Percentiles rank a stretch among this genome's conserved stretches.
phyloP scores from a whole-genome alignment of 2,329 filamentous ascomycete species.

The Nigrospora osmanthi region DNA sequence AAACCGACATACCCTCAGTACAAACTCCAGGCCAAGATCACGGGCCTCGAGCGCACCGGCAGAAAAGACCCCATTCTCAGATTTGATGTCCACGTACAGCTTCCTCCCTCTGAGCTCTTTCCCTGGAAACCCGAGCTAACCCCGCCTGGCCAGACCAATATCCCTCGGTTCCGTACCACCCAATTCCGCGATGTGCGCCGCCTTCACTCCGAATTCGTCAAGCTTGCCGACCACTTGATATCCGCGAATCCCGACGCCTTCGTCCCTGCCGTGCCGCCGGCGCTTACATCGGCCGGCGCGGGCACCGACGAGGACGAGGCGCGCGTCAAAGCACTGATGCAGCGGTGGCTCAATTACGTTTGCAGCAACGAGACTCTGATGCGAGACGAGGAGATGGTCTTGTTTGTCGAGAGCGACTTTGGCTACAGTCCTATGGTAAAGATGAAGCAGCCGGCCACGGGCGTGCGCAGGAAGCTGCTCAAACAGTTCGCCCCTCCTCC shows the following conservation, averaged over 20 bases:
- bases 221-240: constrained; percentile 91
- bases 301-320: constrained; percentile 94
- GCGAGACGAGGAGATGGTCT: constrained; percentile 91
- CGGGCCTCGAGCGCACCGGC: constrained; percentile 81
- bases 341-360: constrained; percentile 91
- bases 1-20: constrained; percentile 57
- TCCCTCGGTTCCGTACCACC: constrained; percentile 95
- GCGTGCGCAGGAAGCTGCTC: constrained; percentile 86
- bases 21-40: constrained; percentile 91
- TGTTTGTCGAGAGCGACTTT: constrained; percentile 99
- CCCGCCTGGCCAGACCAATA: constrained; percentile 65
- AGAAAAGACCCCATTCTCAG: constrained; percentile 92
- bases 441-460: constrained; percentile 94
- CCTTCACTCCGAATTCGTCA: constrained; percentile 90
- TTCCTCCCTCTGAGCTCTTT: neutral
- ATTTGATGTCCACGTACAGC: constrained; percentile 89
- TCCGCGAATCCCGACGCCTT: constrained; percentile 96
- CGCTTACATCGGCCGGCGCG: constrained; percentile 87
- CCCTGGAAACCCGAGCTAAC: neutral
- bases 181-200: constrained; percentile 97
- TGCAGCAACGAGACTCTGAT: constrained; percentile 89
- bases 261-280: constrained; percentile 88
- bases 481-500: constrained; percentile 98
- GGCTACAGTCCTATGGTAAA: constrained; percentile 94
- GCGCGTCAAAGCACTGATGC: constrained; percentile 80